phyloP scores from a whole-genome alignment of 108 stramenopile genomes.

The Seminavis robusta region DNA sequence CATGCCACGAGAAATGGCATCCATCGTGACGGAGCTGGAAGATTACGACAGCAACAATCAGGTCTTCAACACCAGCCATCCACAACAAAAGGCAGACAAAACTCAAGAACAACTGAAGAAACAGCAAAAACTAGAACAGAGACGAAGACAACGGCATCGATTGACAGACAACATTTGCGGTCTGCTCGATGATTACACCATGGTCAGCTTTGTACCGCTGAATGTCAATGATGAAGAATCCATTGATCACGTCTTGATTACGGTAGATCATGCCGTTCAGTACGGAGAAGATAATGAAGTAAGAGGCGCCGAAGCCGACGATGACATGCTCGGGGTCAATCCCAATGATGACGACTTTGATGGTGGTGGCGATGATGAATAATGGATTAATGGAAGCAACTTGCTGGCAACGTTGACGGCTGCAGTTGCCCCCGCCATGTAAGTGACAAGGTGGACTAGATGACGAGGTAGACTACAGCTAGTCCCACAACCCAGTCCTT shows the following conservation, averaged over 20 bases:
- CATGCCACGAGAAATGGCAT: too few relatives aligned
- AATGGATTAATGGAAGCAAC: too few relatives aligned
- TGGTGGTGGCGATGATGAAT: too few relatives aligned
- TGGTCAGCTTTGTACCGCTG: conserved; percentile 93
- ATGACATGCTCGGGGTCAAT: too few relatives aligned
- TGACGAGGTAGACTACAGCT: too few relatives aligned
- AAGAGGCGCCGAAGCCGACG: conserved; percentile 49
- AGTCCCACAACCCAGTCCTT: too few relatives aligned
- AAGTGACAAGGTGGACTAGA: too few relatives aligned
- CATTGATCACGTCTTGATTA: conserved; percentile 75
- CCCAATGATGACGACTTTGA: too few relatives aligned
- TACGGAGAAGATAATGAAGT: conserved; percentile 96
- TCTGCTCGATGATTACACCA: conserved; percentile 93
- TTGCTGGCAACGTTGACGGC: too few relatives aligned
- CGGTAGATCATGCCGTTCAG: conserved; percentile 91
- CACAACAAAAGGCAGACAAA: too few relatives aligned
- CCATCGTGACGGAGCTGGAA: background rate
- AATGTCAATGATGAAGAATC: conserved; percentile 93
- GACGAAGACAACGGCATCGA: conserved; percentile 53
- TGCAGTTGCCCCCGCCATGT: too few relatives aligned
- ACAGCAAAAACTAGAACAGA: conserved; percentile 15
- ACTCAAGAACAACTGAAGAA: conserved; percentile 3
- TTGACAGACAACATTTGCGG: conserved; percentile 83
- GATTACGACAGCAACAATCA: background rate
- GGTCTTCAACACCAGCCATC: background rate